Evolutionary conservation across 768 basidiomycete species (phyloP).

Genomic region (Leccinum olivaceopallidum): DNA sequence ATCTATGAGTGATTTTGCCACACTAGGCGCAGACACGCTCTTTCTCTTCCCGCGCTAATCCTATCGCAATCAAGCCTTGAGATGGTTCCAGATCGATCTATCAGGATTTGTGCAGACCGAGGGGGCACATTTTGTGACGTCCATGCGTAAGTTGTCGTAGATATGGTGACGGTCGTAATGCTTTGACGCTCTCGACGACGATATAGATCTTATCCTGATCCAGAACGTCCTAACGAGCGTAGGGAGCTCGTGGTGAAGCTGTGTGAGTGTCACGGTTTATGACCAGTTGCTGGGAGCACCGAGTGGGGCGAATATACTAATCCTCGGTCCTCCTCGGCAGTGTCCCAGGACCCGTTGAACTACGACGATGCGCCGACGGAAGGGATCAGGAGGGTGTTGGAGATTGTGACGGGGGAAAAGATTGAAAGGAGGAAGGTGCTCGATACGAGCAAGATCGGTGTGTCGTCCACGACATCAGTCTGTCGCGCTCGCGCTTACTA

Average conservation of each 20-base stretch:
- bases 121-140: conserved; percentile 95
- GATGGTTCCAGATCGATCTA: conserved; percentile 67
- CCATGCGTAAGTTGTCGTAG: conserved; percentile 56
- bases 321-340: conserved; percentile 37
- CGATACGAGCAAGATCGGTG: conserved; percentile 81
- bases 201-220: conserved; percentile 71
- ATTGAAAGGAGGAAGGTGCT: conserved; percentile 69
- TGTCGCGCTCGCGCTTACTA: background rate
- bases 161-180: background rate
- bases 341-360: conserved; percentile 86
- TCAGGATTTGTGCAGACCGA: conserved; percentile 84
- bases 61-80: background rate
- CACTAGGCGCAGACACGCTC: background rate
- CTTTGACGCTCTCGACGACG: background rate
- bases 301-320: background rate
- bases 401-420: conserved; percentile 66
- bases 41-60: background rate
- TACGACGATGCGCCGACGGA: conserved; percentile 95
- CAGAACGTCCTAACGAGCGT: conserved; percentile 54
- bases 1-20: background rate
- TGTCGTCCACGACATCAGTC: background rate
- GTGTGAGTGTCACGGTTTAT: conserved; percentile 41
- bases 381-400: conserved; percentile 85
- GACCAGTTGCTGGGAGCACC: background rate
- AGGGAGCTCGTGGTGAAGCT: conserved; percentile 92